A percentile compares a stretch with the other conserved stretches of the same genome.
phyloP scores from a whole-genome alignment of 1,139 yeast species.

The Debaryomycetaceae sp. region DNA sequence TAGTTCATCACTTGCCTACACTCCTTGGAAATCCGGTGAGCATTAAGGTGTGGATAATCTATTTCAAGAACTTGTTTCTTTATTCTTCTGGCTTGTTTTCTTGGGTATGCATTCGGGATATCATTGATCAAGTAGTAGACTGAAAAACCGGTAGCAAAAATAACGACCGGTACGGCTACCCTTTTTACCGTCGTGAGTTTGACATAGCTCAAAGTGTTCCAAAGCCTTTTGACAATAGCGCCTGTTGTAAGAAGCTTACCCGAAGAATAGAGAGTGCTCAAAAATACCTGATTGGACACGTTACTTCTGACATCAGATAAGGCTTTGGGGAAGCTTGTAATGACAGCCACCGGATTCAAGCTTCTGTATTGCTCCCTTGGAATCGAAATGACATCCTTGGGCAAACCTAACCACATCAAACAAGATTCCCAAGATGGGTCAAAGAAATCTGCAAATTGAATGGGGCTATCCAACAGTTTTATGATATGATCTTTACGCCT shows the following conservation, averaged over 20 bases:
- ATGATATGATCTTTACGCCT: slow-evolving; percentile 63
- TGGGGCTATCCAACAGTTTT: slow-evolving; percentile 55
- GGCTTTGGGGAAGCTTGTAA: slow-evolving; percentile 30
- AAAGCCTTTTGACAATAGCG: slow-evolving; percentile 33
- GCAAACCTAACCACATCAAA: slow-evolving; percentile 40
- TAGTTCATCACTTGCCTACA: slow-evolving; percentile 75
- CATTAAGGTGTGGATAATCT: slow-evolving; percentile 77
- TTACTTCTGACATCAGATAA: slow-evolving; percentile 31
- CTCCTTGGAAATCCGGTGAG: slow-evolving; percentile 76
- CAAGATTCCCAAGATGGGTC: slow-evolving; percentile 70
- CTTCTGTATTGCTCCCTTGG: slow-evolving; percentile 28
- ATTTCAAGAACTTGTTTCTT: slow-evolving; percentile 55
- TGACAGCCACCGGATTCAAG: slow-evolving; percentile 33
- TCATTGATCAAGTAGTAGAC: slow-evolving; percentile 69
- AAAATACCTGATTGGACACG: slow-evolving; percentile 38
- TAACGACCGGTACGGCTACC: slow-evolving; percentile 43
- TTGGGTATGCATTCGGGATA: slow-evolving; percentile 84
- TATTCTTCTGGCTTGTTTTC: slow-evolving; percentile 75
- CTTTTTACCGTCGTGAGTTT: slow-evolving; percentile 29
- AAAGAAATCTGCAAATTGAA: slow-evolving; percentile 67
- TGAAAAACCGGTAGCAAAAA: slow-evolving; percentile 56
- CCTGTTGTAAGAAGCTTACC: slow-evolving; percentile 44
- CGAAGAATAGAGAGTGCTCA: slow-evolving; percentile 43
- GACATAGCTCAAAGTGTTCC: slow-evolving; percentile 24
- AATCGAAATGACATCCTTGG: slow-evolving; percentile 26